phyloP scores from a whole-genome alignment of 169 alveolate species.

The Plasmodium vivax region DNA sequence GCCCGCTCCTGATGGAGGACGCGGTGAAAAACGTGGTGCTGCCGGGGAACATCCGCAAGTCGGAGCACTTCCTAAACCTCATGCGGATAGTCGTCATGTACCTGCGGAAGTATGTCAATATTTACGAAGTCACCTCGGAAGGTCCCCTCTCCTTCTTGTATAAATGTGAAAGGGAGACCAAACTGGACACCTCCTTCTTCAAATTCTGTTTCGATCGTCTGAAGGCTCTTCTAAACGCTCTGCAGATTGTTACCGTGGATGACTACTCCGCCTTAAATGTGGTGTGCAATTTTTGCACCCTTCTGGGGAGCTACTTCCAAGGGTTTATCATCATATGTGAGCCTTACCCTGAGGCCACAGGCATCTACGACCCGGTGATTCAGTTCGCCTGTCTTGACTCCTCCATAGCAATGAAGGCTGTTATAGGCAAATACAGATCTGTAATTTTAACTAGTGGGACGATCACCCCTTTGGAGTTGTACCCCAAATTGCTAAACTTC shows the following conservation, averaged over 20 bases:
- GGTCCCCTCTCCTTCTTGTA: constrained; percentile 94
- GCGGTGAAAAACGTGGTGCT: constrained; percentile 82
- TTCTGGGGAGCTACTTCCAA: constrained; percentile 93
- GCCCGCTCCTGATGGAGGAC: constrained; percentile 89
- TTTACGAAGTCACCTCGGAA: constrained; percentile 90
- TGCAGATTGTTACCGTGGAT: constrained; percentile 87
- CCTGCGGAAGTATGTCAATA: constrained; percentile 90
- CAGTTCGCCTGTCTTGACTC: constrained; percentile 97
- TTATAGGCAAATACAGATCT: constrained; percentile 91
- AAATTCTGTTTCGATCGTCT: constrained; percentile 84
- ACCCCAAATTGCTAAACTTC: constrained; percentile 94
- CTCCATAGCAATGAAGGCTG: constrained; percentile 96
- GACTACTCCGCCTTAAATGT: constrained; percentile 85
- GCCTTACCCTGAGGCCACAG: constrained; percentile 96
- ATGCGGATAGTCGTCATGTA: constrained; percentile 92
- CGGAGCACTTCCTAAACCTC: constrained; percentile 93
- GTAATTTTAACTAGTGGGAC: constrained; percentile 98
- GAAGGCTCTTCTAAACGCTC: constrained; percentile 83
- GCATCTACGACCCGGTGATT: constrained; percentile 94
- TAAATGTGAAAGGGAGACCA: constrained; percentile 83
- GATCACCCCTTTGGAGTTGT: constrained; percentile 96
- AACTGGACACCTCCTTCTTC: constrained; percentile 86
- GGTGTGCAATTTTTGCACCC: constrained; percentile 94
- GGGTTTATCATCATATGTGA: constrained; percentile 97
- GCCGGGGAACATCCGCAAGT: constrained; percentile 95